phyloP scores from a whole-genome alignment of 2,329 filamentous ascomycete species.

The Volutella citrinella region DNA sequence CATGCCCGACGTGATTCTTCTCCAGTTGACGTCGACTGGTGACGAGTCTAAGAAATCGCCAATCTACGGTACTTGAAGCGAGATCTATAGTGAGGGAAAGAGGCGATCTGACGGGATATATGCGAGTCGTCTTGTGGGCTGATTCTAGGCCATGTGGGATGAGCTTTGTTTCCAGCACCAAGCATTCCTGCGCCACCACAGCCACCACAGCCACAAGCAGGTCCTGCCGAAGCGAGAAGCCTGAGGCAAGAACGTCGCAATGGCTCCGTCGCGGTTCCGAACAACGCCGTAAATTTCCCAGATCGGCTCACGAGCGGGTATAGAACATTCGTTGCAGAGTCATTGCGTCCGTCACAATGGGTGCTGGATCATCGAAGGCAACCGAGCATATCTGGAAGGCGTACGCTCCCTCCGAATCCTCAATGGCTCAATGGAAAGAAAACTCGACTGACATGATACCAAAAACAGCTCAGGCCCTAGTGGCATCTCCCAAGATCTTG shows the following conservation, averaged over 20 bases:
- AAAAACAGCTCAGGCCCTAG: constrained; percentile 42
- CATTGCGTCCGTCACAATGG: constrained; percentile 48
- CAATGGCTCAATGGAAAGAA: constrained; percentile 5
- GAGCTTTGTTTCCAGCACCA: no score
- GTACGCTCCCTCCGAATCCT: constrained; percentile 36
- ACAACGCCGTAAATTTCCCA: constrained; percentile 34
- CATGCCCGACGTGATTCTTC: no score
- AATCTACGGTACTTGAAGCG: no score
- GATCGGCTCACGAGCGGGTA: constrained; percentile 27
- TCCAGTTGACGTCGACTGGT: no score
- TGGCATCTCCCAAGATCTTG: constrained; percentile 72
- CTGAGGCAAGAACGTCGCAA: constrained; percentile 30
- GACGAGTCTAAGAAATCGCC: no score
- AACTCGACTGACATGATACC: constrained; percentile 21
- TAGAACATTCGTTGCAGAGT: constrained; percentile 28
- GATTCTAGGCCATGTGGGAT: no score
- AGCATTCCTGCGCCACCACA: constrained; percentile 13
- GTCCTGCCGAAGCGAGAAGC: constrained; percentile 11
- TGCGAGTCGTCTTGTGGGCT: no score
- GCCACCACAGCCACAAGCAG: constrained; percentile 2
- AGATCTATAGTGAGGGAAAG: no score
- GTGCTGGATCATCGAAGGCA: constrained; percentile 55
- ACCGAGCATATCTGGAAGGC: constrained; percentile 50
- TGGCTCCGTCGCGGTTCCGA: constrained; percentile 31
- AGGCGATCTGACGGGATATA: no score